Evolutionary conservation across 2,329 filamentous ascomycete genomes (phyloP).

Genomic region (Colletotrichum incanum): DNA sequence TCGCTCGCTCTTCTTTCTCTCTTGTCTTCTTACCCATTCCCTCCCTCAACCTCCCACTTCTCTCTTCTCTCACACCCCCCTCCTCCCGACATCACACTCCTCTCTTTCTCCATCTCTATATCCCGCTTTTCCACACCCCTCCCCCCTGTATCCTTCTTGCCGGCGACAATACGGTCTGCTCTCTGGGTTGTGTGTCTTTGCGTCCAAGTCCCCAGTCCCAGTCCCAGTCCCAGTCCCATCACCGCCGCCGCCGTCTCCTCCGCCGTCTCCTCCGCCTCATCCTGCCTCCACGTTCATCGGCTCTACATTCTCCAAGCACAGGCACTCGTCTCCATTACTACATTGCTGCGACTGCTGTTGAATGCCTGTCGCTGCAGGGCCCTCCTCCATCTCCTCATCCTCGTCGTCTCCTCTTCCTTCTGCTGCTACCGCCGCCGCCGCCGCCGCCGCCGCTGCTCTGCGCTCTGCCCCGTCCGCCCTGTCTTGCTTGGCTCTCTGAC

Average conservation of each 20-base stretch:
- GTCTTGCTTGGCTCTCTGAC: slow-evolving; percentile 40
- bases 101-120: slow-evolving; percentile 16
- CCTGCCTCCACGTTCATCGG: slow-evolving; percentile 27
- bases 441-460: slow-evolving; percentile 12
- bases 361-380: slow-evolving; percentile 12
- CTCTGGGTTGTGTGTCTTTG: slow-evolving; percentile 39
- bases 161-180: slow-evolving; percentile 33
- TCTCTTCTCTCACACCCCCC: slow-evolving; percentile 15
- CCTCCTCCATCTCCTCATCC: slow-evolving; percentile 10
- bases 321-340: slow-evolving; percentile 22
- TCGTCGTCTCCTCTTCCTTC: not conserved
- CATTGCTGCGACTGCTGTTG: slow-evolving; percentile 18
- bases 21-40: not conserved
- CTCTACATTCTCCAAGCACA: slow-evolving; percentile 26
- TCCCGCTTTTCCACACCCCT: slow-evolving; percentile 6
- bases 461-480: slow-evolving; percentile 35
- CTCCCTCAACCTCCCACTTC: slow-evolving; percentile 4
- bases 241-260: slow-evolving; percentile 29
- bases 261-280: slow-evolving; percentile 16
- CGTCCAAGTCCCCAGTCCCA: slow-evolving; percentile 26
- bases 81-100: slow-evolving; percentile 6
- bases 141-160: slow-evolving; percentile 17
- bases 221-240: slow-evolving; percentile 25
- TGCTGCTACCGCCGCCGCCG: not conserved
- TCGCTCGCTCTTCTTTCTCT: not conserved